A percentile compares a stretch with the other conserved stretches of the same genome.
Evolutionary conservation across 345 rosid species (phyloP).

Genomic region (Eucalyptus curtisii): DNA sequence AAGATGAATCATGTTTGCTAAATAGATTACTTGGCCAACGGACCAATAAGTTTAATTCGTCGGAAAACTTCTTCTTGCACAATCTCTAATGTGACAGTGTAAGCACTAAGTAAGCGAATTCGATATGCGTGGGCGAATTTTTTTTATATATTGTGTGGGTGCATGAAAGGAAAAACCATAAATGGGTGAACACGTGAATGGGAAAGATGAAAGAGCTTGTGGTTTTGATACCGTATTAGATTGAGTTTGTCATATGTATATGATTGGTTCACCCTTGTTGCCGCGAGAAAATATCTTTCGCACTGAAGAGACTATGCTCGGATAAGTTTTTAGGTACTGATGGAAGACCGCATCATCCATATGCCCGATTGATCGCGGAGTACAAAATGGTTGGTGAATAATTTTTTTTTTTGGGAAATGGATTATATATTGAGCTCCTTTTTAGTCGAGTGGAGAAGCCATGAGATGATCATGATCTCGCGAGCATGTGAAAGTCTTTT

Average conservation of each 20-base stretch:
- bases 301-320: not conserved
- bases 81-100: no score
- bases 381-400: not conserved
- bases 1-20: no score
- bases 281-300: rapidly evolving
- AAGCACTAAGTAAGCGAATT: not conserved
- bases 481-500: not conserved
- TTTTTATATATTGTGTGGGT: not conserved
- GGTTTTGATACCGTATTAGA: not conserved
- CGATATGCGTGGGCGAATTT: no score
- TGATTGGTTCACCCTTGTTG: rapidly evolving
- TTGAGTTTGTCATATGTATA: not conserved
- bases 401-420: no score
- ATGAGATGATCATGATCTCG: not conserved
- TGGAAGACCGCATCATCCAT: not conserved
- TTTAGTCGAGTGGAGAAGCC: not conserved
- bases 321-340: not conserved
- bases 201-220: not conserved
- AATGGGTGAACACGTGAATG: not conserved
- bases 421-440: no score
- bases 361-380: rapidly evolving
- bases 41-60: not conserved
- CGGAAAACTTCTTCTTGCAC: no score
- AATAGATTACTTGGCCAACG: no score
- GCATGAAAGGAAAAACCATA: not conserved